Base-by-base conservation (phyloP, 1,284 basidiomycete genomes). In the Heliocybe sulcata region DNA sequence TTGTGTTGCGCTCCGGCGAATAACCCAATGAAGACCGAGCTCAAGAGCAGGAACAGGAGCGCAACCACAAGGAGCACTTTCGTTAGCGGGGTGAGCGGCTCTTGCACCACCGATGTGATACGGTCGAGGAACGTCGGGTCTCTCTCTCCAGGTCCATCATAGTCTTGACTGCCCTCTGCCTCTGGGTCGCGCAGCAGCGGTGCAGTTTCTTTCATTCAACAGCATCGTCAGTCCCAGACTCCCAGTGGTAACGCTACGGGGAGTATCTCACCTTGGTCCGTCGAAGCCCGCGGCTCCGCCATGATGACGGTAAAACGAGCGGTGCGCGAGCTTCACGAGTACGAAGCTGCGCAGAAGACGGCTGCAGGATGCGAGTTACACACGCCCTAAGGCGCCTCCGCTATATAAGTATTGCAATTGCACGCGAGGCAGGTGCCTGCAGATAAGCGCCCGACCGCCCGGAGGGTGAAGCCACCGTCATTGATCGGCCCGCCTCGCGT, bases 1-100 rank as follows among this genome's bases (percentile, higher is more conserved):
- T 84, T 85, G 65, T 87, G 83, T 65, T 93, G 85, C 1, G 89
- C 85, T 4, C 92, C 93, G 25, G 90, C 89, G 69, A 96, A 98
- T 4, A 99, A 77, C 9, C 96, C 96, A 59, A 95, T 85, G 70
- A 97, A 96, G 22, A 93, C 81, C 20, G 90, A 88, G 58, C 84
- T 83, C 52, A 95, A 75, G 35, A 98, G 76, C 8, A 98, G 78
- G 54, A 98, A 77, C 29, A 91, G 64, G 56, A 98, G 78, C 0
- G 83, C 81, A 50, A 90, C 71, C 14, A 86, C 75, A 14, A 92
- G 81, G 1, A 98, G 82, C 54, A 93, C 75, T 72, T 92, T 90
- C 56, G 93, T 89, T 58, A 97, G 79, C n/a, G 85, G 79, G 0
- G 92, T 92, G 33, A 94, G 78, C 1, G 90, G 86, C 60, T 92